These are phyloP conservation scores for Staphylotrichum longicolle DNA, from an alignment of 495 filamentous ascomycete genomes.

Conservation along the genomic window DNA sequence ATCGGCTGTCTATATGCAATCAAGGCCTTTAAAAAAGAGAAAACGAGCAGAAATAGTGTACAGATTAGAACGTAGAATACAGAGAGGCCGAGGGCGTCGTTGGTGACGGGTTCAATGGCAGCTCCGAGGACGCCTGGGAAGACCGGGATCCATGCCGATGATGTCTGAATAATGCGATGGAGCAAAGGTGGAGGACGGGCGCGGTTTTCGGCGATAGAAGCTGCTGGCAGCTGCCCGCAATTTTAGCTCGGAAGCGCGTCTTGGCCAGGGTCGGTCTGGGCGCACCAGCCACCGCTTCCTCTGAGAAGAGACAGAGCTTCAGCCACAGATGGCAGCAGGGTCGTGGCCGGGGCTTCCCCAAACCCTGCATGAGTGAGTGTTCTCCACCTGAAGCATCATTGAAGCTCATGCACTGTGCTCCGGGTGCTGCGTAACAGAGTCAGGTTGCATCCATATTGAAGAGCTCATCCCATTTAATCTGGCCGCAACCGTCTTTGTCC, in stretches of 20 bases:
- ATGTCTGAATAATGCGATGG: conserved; percentile 35
- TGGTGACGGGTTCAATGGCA: conserved; percentile 17
- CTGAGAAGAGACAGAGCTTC: background rate
- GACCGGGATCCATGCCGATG: conserved; percentile 24
- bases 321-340: background rate
- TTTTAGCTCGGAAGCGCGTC: conserved; percentile 13
- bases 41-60: conserved; percentile 16
- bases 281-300: background rate
- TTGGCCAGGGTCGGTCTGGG: background rate
- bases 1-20: conserved; percentile 7
- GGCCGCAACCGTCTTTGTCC: too few relatives aligned
- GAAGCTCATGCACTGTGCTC: too few relatives aligned
- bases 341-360: too few relatives aligned
- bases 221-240: conserved; percentile 18
- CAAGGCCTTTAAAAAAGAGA: background rate
- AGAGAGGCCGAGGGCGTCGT: background rate
- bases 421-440: too few relatives aligned
- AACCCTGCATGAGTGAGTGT: too few relatives aligned
- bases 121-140: conserved; percentile 20
- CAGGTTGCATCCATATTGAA: too few relatives aligned
- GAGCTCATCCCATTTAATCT: too few relatives aligned
- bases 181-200: background rate
- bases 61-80: conserved; percentile 15
- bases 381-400: too few relatives aligned
- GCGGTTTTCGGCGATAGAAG: conserved; percentile 23